Evolutionary conservation across 805 yeast genomes (phyloP).

Genomic region (Cyberlindnera maclurae): DNA sequence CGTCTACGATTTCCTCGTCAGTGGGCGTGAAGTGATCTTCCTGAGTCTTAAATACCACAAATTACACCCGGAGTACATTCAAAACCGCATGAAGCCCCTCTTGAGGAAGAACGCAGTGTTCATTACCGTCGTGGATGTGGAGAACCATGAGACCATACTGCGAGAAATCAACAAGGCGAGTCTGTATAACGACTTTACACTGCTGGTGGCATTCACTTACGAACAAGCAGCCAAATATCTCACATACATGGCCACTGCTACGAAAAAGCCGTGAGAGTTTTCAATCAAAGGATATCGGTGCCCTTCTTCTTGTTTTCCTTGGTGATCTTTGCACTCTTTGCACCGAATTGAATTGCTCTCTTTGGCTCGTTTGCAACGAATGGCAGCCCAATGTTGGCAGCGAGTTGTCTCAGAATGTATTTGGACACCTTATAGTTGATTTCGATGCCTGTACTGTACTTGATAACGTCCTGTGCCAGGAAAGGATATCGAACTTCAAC

Average conservation of each 20-base stretch:
- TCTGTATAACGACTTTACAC: slow-evolving; percentile 34
- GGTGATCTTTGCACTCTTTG: slow-evolving; percentile 87
- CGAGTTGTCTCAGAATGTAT: slow-evolving; percentile 54
- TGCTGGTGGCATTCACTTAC: slow-evolving; percentile 37
- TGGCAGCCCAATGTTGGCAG: slow-evolving; percentile 40
- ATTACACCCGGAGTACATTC: slow-evolving; percentile 67
- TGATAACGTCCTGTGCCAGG: slow-evolving; percentile 56
- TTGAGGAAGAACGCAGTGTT: slow-evolving; percentile 42
- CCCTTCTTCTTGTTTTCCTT: slow-evolving; percentile 77
- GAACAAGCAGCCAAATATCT: slow-evolving; percentile 47
- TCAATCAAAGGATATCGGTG: slow-evolving; percentile 39
- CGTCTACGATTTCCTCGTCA: slow-evolving; percentile 60
- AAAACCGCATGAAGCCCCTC: slow-evolving; percentile 42
- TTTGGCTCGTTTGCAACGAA: slow-evolving; percentile 71
- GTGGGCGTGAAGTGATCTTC: slow-evolving; percentile 49
- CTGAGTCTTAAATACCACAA: slow-evolving; percentile 68
- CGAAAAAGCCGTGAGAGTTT: slow-evolving; percentile 1
- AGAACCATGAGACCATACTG: slow-evolving; percentile 40
- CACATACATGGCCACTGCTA: slow-evolving; percentile 24
- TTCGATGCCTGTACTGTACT: slow-evolving; percentile 42
- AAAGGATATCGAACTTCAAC: slow-evolving; percentile 88
- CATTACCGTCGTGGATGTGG: slow-evolving; percentile 60
- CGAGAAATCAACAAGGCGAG: slow-evolving; percentile 34
- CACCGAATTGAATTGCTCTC: slow-evolving; percentile 95
- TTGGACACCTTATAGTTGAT: slow-evolving; percentile 46